Conservation (phyloP, 2,329 filamentous ascomycete genomes). For the Bipolaris victoriae region DNA sequence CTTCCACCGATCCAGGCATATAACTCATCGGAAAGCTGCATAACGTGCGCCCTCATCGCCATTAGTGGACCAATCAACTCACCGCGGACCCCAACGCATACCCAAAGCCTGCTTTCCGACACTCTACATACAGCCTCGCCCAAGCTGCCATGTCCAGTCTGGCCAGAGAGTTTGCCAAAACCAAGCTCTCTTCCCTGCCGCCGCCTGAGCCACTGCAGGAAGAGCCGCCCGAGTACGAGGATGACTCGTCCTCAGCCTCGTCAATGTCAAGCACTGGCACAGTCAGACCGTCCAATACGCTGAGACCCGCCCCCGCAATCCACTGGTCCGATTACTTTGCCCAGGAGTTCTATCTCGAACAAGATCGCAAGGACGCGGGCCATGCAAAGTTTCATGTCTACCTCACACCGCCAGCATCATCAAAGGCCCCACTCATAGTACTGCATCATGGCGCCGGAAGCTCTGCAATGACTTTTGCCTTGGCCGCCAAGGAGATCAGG, state of each 20-base stretch:
- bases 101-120: constrained; percentile 10
- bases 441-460: constrained; percentile 95
- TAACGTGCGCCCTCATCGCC: constrained; percentile 1
- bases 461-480: constrained; percentile 88
- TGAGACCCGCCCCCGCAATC: constrained; percentile 65
- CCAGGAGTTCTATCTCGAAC: constrained; percentile 78
- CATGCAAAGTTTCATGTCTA: constrained; percentile 80
- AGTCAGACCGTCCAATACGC: constrained; percentile 78
- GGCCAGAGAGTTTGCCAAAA: constrained; percentile 78
- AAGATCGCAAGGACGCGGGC: constrained; percentile 38
- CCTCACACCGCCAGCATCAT: constrained; percentile 73
- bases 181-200: constrained; percentile 70
- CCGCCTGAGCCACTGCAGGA: constrained; percentile 55
- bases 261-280: constrained; percentile 94
- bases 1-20: constrained; percentile 15
- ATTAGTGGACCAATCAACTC: constrained; percentile 15
- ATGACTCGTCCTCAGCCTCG: constrained; percentile 64
- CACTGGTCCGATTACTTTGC: constrained; percentile 92
- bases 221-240: constrained; percentile 60
- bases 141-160: constrained; percentile 73
- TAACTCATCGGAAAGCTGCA: constrained; percentile 11
- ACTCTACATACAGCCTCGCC: constrained; percentile 11
- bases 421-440: constrained; percentile 81
- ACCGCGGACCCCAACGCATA: constrained; percentile 7
- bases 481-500: constrained; percentile 77